Evolutionary conservation across 306 rosid genomes (phyloP).

Genomic region (Dicorynia guianensis): DNA sequence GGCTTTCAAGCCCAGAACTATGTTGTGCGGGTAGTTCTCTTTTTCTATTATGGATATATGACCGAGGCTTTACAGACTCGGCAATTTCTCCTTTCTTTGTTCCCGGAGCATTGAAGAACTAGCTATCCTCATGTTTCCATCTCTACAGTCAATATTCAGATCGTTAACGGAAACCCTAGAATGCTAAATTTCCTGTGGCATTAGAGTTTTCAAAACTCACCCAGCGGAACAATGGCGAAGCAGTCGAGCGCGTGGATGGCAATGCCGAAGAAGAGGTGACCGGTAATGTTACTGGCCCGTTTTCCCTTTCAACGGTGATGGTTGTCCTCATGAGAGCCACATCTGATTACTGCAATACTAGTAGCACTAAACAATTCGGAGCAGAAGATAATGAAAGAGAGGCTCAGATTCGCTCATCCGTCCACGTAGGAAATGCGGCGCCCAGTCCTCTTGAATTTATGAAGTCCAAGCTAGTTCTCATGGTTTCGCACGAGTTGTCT

Average conservation of each 20-base stretch:
- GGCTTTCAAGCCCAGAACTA: too few species aligned
- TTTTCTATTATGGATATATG: not conserved
- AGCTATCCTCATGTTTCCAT: not conserved
- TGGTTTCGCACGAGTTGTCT: slow-evolving; percentile 84
- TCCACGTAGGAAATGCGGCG: slow-evolving; percentile 13
- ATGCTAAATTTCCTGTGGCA: not conserved
- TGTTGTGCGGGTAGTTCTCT: not conserved
- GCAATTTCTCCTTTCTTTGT: not conserved
- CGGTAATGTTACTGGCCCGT: slow-evolving; percentile 57
- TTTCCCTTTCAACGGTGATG: slow-evolving; percentile 69
- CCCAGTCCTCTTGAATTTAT: slow-evolving; percentile 68
- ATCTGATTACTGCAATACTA: slow-evolving; percentile 58
- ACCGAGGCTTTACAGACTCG: not conserved
- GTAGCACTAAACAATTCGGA: slow-evolving; percentile 31
- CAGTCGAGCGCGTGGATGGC: slow-evolving; percentile 52
- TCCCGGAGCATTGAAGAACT: not conserved
- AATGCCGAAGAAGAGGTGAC: slow-evolving; percentile 68
- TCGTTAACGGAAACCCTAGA: slow-evolving; percentile 35
- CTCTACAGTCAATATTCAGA: not conserved
- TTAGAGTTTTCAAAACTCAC: not conserved
- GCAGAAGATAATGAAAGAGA: slow-evolving; percentile 32
- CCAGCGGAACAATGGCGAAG: slow-evolving; percentile 52
- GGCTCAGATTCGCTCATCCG: slow-evolving; percentile 43
- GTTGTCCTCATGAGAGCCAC: slow-evolving; percentile 60
- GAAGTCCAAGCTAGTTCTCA: slow-evolving; percentile 79